Percentiles rank a stretch among this genome's conserved stretches.
Evolutionary conservation across 2,329 filamentous ascomycete species (phyloP).

Genomic region (Fusarium sp.): DNA sequence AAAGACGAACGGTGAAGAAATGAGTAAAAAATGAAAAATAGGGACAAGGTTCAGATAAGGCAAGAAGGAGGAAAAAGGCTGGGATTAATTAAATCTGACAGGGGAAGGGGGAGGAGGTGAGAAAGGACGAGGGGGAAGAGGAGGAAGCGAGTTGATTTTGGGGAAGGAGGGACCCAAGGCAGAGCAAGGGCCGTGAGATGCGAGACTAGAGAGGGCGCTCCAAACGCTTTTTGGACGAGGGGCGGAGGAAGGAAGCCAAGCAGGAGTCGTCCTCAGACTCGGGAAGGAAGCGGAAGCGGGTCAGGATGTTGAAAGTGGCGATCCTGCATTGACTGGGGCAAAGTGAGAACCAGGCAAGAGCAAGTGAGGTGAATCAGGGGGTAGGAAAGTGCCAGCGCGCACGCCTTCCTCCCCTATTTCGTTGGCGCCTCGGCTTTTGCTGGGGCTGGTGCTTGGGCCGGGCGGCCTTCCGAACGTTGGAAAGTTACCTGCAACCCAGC

Average conservation of each 20-base stretch:
- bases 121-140: neutral
- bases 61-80: constrained; percentile 32
- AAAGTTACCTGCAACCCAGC: no score
- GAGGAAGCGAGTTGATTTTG: constrained; percentile 6
- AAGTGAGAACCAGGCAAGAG: neutral
- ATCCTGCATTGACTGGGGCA: neutral
- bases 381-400: constrained; percentile 48
- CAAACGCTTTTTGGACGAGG: constrained; percentile 26
- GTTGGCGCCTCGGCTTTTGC: neutral
- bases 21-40: constrained; percentile 33
- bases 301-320: constrained; percentile 22
- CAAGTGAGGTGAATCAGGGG: constrained; percentile 36
- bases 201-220: constrained; percentile 14
- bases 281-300: constrained; percentile 8
- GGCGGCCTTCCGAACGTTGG: no score
- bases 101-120: constrained; percentile 11
- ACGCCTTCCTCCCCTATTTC: neutral
- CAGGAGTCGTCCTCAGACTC: constrained; percentile 2
- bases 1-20: constrained; percentile 38
- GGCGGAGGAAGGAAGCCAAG: constrained; percentile 2
- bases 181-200: constrained; percentile 24
- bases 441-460: neutral
- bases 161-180: neutral
- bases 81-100: constrained; percentile 41
- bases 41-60: constrained; percentile 39